Conservation (phyloP, 2,329 filamentous ascomycete genomes). For the Geosmithia morbida region DNA sequence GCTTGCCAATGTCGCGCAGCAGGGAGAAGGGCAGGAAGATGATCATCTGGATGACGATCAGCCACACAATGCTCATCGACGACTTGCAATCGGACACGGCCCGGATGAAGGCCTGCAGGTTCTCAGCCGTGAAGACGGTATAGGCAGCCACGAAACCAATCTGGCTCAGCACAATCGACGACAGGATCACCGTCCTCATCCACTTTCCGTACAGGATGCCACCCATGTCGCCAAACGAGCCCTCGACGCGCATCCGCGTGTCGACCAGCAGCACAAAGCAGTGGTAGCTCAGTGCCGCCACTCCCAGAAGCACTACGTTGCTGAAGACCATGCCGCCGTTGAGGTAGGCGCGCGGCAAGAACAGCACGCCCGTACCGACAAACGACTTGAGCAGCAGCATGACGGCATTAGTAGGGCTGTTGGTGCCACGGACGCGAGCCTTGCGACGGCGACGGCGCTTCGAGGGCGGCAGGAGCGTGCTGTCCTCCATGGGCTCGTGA, state of each 20-base stretch:
- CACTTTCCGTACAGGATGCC: conserved; percentile 80
- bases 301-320: conserved; percentile 73
- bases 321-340: conserved; percentile 98
- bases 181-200: conserved; percentile 77
- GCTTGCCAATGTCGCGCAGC: conserved; percentile 91
- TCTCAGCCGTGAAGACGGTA: conserved; percentile 93
- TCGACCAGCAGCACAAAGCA: conserved; percentile 91
- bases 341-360: conserved; percentile 81
- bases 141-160: conserved; percentile 91
- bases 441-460: conserved; percentile 63
- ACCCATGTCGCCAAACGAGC: conserved; percentile 97
- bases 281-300: conserved; percentile 85
- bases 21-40: conserved; percentile 91
- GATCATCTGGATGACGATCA: conserved; percentile 90
- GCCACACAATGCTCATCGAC: conserved; percentile 70
- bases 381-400: conserved; percentile 91
- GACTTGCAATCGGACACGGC: conserved; percentile 82
- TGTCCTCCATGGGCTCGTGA: conserved; percentile 74
- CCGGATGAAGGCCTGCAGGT: conserved; percentile 84
- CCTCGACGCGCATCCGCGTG: conserved; percentile 70
- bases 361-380: conserved; percentile 89
- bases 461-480: conserved; percentile 65
- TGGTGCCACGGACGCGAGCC: conserved; percentile 60
- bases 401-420: conserved; percentile 64
- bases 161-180: conserved; percentile 88